These are phyloP conservation scores for Cymodocea nodosa DNA, from an alignment of 116 monocot genomes.

Conservation along the genomic window DNA sequence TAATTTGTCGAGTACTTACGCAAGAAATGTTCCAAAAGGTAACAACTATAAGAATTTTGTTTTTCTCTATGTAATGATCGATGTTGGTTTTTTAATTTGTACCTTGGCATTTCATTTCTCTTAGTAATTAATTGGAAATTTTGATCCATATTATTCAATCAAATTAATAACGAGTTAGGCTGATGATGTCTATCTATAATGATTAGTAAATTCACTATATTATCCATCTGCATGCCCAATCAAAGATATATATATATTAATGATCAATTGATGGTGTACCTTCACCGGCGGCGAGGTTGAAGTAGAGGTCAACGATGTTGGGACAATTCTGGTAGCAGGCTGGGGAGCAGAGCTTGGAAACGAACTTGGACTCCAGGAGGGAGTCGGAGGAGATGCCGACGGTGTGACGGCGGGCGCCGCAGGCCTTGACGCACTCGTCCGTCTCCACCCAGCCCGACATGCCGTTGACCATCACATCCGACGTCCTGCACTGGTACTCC, in stretches of 20 bases:
- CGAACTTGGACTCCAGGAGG: constrained; percentile 37
- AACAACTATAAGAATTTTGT: too few relatives aligned
- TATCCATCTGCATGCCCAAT: too few relatives aligned
- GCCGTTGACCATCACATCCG: constrained; percentile 47
- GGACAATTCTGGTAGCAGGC: constrained; percentile 55
- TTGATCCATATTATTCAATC: too few relatives aligned
- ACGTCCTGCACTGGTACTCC: constrained; percentile 64
- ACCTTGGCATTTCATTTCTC: too few relatives aligned
- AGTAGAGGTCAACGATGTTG: constrained; percentile 58
- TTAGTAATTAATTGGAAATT: too few relatives aligned
- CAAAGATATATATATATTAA: too few relatives aligned
- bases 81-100: too few relatives aligned
- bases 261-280: constrained; percentile 18
- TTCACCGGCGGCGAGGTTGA: constrained; percentile 72
- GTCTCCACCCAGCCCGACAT: constrained; percentile 53
- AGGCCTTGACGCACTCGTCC: constrained; percentile 50
- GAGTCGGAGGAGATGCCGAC: constrained; percentile 70
- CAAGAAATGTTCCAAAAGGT: too few relatives aligned
- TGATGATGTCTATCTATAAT: too few relatives aligned
- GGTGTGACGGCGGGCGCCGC: constrained; percentile 40
- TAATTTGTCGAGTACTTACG: background rate
- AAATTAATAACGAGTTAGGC: too few relatives aligned
- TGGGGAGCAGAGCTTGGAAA: constrained; percentile 43
- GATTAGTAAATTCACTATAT: too few relatives aligned
- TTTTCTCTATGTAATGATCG: too few relatives aligned